These are phyloP conservation scores for Guadua angustifolia DNA, from an alignment of 176 grass and related monocot species.

Conservation along the genomic window DNA sequence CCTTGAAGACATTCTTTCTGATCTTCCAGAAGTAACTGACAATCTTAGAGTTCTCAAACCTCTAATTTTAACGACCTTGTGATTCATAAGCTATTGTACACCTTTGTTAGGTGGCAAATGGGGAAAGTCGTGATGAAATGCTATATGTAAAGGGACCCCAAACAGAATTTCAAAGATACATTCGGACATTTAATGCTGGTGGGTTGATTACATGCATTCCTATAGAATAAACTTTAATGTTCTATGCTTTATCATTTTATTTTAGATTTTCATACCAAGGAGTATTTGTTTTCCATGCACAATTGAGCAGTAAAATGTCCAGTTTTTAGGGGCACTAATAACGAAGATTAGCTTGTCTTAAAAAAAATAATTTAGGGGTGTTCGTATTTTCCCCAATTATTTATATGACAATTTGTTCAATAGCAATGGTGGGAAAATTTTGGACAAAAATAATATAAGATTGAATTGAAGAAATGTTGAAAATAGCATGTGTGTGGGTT, in stretches of 20 bases:
- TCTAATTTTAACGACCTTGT: slow-evolving; percentile 24
- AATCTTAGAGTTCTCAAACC: slow-evolving; percentile 26
- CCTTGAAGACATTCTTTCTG: slow-evolving; percentile 85
- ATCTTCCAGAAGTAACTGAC: slow-evolving; percentile 82
- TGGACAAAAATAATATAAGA: slow-evolving; percentile 18
- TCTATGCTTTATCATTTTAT: too few relatives aligned
- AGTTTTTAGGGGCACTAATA: too few relatives aligned
- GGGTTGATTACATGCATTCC: slow-evolving; percentile 29
- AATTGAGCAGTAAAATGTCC: too few relatives aligned
- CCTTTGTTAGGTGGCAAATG: slow-evolving; percentile 68
- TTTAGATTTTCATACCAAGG: too few relatives aligned
- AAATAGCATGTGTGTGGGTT: neutral
- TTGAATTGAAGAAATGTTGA: too few relatives aligned
- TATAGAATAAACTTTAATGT: slow-evolving; percentile 9
- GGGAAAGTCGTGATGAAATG: slow-evolving; percentile 80
- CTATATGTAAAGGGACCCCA: slow-evolving; percentile 69
- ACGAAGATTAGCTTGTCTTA: too few relatives aligned
- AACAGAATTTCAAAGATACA: slow-evolving; percentile 88
- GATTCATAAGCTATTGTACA: slow-evolving; percentile 31
- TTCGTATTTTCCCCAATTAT: neutral
- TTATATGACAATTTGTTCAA: neutral
- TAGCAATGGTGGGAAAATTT: slow-evolving; percentile 13
- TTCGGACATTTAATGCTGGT: slow-evolving; percentile 75
- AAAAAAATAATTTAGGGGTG: neutral
- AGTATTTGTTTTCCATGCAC: too few relatives aligned